phyloP scores from a whole-genome alignment of 169 alveolate species.

The Miamiensis avidus region DNA sequence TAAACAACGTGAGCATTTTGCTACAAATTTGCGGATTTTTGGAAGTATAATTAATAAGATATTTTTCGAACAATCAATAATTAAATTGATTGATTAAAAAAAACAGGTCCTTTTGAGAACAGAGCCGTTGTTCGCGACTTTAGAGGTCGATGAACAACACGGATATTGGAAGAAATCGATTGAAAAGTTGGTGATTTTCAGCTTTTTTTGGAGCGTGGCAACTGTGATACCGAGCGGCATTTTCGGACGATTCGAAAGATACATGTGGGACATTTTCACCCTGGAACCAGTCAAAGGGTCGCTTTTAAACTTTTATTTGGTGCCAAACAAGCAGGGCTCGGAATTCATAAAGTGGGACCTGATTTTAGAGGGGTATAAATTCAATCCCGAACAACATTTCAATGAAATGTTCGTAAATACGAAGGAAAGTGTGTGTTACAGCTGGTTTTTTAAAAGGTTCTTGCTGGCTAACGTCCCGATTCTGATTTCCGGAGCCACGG shows the following conservation, averaged over 20 bases:
- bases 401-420: background rate
- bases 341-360: background rate
- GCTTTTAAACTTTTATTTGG: background rate
- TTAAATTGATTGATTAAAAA: too few species aligned
- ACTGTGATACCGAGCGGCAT: background rate
- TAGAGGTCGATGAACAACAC: background rate
- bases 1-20: too few species aligned
- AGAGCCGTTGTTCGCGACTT: too few species aligned
- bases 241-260: background rate
- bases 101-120: too few species aligned
- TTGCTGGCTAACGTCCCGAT: background rate
- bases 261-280: background rate
- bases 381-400: background rate
- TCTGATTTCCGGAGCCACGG: constrained; percentile 76
- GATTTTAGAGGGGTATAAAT: background rate
- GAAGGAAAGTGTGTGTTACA: background rate
- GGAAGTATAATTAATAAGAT: too few species aligned
- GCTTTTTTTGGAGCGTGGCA: background rate
- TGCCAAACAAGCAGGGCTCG: background rate
- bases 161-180: background rate
- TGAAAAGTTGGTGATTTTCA: background rate
- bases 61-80: too few species aligned
- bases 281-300: background rate
- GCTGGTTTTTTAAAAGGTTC: background rate
- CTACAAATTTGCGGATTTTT: too few species aligned